phyloP scores from a whole-genome alignment of 768 basidiomycete genomes.

The Lactarius pseudohatsudake region DNA sequence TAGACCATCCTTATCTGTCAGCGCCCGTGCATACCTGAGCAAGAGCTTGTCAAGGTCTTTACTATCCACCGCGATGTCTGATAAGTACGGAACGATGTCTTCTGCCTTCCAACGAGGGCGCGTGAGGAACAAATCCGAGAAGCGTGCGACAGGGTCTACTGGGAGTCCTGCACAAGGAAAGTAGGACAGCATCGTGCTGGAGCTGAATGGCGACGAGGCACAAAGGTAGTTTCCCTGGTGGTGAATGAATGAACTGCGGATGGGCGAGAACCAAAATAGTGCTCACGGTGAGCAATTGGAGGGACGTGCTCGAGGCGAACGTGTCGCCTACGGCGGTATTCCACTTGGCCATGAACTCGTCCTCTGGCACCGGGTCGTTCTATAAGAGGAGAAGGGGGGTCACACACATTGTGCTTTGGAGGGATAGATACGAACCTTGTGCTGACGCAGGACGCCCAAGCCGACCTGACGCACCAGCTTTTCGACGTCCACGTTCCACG shows the following conservation, averaged over 20 bases:
- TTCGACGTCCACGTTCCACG: conserved; percentile 66
- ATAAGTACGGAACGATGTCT: conserved; percentile 80
- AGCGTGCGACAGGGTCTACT: conserved; percentile 74
- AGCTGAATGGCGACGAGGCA: conserved; percentile 39
- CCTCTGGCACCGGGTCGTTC: conserved; percentile 59
- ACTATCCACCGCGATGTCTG: conserved; percentile 75
- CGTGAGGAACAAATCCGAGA: conserved; percentile 85
- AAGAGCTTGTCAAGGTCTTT: conserved; percentile 89
- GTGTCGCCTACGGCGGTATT: conserved; percentile 72
- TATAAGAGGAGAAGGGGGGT: conserved; percentile 32
- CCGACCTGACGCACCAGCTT: conserved; percentile 75
- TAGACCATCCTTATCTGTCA: conserved; percentile 62
- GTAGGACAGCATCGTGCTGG: conserved; percentile 53
- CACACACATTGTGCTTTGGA: neutral
- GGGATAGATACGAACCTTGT: conserved; percentile 44
- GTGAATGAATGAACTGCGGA: neutral
- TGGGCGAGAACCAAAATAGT: neutral
- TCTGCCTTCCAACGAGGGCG: conserved; percentile 72
- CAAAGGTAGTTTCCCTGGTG: conserved; percentile 74
- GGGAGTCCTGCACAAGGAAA: conserved; percentile 78
- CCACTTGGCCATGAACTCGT: conserved; percentile 67
- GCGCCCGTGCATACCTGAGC: conserved; percentile 80
- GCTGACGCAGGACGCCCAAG: conserved; percentile 62
- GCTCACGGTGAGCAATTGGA: conserved; percentile 69
- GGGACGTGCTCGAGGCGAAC: conserved; percentile 60